Base-by-base conservation (phyloP, 495 filamentous ascomycete species). In the Aspergillus egyptiacus region DNA sequence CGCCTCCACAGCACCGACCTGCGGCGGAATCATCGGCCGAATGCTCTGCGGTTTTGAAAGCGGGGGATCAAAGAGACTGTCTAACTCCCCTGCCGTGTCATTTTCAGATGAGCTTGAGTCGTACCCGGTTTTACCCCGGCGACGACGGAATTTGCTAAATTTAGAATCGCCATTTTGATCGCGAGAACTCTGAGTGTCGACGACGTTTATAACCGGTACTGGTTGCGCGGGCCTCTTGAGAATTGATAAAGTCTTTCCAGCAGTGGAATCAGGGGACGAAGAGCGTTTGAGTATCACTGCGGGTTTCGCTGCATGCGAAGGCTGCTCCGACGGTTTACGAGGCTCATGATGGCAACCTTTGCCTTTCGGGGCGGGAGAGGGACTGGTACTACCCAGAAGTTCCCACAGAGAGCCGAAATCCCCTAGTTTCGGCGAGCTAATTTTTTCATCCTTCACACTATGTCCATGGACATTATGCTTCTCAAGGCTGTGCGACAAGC, bases 401-500 rank as follows among this genome's bases (percentile, higher is more conserved):
- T 69, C 62, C 68, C 70, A 73, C 1, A 71, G 50, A 31, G 58
- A 51, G n/a, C 56, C 52, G 25, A 73, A 73, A 34, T 73, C 70
- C 31, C 70, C 70, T 9, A 73, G 57, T 18, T 50, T 55, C 2
- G 58, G 54, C 25, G 58, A 40, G 18, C 13, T 36, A 24, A 40
- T 55, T 5, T 25, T 41, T 28, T 45, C 39, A 23, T 35, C 23
- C 1, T 42, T 48, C 27, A 45, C n/a, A 11, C 23, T 6, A 15
- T 11, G 20, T 15, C 17, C 13, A 6, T 31, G 15, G 7, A 2
- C 22, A 9, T 48, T 50, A 58, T 41, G 11, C 28, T 49, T 50
- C 23, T 6, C 19, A 17, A 40, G 15, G 8, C 58, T 35, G n/a
- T 49, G 46, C 11, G 37, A 30, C 7, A 40, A 13, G 6, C 24